Percentiles rank a stretch among this genome's conserved stretches.
phyloP scores from a whole-genome alignment of 2,329 filamentous ascomycete species.

The Xylaria sp. region DNA sequence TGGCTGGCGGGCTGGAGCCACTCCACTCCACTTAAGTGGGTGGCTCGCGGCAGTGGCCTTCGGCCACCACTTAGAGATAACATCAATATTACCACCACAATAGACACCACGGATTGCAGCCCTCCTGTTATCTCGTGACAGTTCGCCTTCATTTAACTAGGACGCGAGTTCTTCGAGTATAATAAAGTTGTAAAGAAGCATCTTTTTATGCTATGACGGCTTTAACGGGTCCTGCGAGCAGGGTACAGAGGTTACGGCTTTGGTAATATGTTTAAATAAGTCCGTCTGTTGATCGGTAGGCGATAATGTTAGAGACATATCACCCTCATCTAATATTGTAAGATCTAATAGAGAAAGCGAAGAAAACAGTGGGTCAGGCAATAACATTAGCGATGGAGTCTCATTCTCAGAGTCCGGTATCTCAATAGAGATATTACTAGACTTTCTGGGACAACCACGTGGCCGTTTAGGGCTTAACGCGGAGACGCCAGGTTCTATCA shows the following conservation, averaged over 20 bases:
- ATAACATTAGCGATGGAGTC: slow-evolving; percentile 50
- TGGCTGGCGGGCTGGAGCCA: no score
- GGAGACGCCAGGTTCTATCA: neutral
- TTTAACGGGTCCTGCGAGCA: slow-evolving; percentile 59
- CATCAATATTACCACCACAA: no score
- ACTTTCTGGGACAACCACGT: slow-evolving; percentile 47
- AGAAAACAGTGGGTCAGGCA: slow-evolving; percentile 55
- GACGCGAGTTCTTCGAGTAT: slow-evolving; percentile 83
- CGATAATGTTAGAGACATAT: slow-evolving; percentile 57
- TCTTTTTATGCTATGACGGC: slow-evolving; percentile 89
- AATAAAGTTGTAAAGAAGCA: slow-evolving; percentile 92
- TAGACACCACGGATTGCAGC: no score
- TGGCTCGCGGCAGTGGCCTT: no score
- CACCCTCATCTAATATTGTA: slow-evolving; percentile 55
- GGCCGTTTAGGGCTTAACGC: slow-evolving; percentile 28
- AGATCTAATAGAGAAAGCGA: slow-evolving; percentile 57
- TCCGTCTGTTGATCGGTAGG: slow-evolving; percentile 56
- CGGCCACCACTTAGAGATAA: no score
- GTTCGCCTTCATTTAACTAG: slow-evolving; percentile 81
- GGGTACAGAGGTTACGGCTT: slow-evolving; percentile 63
- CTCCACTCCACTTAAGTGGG: no score
- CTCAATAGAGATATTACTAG: slow-evolving; percentile 52
- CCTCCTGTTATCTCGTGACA: no score
- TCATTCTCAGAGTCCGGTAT: slow-evolving; percentile 61
- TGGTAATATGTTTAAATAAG: slow-evolving; percentile 64